Base-by-base conservation (phyloP, 148 eudicot species). In the Heliosperma pusillum region DNA sequence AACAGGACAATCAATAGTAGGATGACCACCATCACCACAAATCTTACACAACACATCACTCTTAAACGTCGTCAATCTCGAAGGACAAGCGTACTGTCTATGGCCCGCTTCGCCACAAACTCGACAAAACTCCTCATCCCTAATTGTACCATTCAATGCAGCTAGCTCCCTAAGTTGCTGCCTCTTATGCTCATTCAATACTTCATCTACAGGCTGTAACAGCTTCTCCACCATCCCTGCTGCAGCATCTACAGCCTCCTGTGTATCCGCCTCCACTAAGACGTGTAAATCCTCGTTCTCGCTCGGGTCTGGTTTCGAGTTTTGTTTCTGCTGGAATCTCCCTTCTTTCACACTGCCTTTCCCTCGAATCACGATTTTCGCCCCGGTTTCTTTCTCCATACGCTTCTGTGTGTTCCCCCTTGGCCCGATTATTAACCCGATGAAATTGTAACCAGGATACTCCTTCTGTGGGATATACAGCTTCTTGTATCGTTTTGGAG, bases 261-360 rank as follows among this genome's bases (percentile, higher is more conserved):
- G 93, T 1, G 91, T 91, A 25, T 93, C 96, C 3, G 98, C 98
- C 78, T 93, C 98, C 52, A 93, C 98, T 61, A 88, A 81, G n/a
- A 91, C 98, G 73, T 93, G 98, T 73, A 93, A 87, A 83, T 93
- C 98, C 83, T 93, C 98, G n/a, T 93, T 93, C 81, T 90, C 98
- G 0, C 87, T 80, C 2, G 90, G 89, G 57, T 91, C 98, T 2
- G 80, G 85, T 74, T 90, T 91, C 87, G 89, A 84, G 65, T 90
- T 89, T 78, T 82, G 84, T 75, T 93, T 93, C 77, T 93, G 97
- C 60, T 81, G 86, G 44, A 89, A 70, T 84, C 93, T 79, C 16
- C 96, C 96, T 73, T 90, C 96, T 71, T 90, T 93, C 45, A 89
- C 81, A 11, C 92, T 88, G 21, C 98, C 98, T 82, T 93, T 93